Evolutionary conservation across 257 asterid genomes (phyloP).

Genomic region (Lantana camara): DNA sequence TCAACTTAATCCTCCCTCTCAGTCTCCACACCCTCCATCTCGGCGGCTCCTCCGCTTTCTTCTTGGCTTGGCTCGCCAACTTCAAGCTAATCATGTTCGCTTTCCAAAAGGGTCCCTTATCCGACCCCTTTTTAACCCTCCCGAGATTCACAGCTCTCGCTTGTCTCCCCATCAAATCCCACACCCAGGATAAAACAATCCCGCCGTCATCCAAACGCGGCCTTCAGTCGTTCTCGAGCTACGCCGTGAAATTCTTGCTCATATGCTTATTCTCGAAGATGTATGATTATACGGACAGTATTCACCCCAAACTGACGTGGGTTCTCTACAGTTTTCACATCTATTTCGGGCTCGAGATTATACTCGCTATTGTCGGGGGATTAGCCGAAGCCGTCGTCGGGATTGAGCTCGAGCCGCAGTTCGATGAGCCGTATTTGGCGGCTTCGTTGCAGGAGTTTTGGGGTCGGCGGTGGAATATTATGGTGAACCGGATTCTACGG

Average conservation of each 20-base stretch:
- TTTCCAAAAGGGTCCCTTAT: constrained; percentile 41
- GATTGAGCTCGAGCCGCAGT: constrained; percentile 49
- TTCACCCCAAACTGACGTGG: constrained; percentile 36
- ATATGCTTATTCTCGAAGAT: constrained; percentile 22
- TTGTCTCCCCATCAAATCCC: constrained; percentile 40
- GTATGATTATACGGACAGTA: constrained; percentile 26
- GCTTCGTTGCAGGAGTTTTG: constrained; percentile 48
- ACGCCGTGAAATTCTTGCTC: constrained; percentile 21
- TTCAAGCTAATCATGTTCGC: constrained; percentile 49
- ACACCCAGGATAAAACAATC: background rate
- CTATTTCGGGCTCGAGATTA: constrained; percentile 34
- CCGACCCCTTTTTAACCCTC: constrained; percentile 30
- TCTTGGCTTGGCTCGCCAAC: constrained; percentile 49
- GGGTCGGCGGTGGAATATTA: constrained; percentile 49
- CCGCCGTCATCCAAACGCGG: constrained; percentile 11
- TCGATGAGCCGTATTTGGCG: constrained; percentile 41
- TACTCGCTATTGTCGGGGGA: constrained; percentile 27
- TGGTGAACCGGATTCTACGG: constrained; percentile 40
- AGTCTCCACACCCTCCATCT: constrained; percentile 47
- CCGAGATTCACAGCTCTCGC: constrained; percentile 33
- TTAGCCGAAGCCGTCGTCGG: constrained; percentile 31
- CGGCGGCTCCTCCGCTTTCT: constrained; percentile 42
- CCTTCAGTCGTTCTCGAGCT: constrained; percentile 28
- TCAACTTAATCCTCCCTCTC: constrained; percentile 43
- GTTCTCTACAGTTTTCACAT: constrained; percentile 29